These are phyloP conservation scores for Botrytis aclada DNA, from an alignment of 2,329 filamentous ascomycete species.

Conservation along the genomic window DNA sequence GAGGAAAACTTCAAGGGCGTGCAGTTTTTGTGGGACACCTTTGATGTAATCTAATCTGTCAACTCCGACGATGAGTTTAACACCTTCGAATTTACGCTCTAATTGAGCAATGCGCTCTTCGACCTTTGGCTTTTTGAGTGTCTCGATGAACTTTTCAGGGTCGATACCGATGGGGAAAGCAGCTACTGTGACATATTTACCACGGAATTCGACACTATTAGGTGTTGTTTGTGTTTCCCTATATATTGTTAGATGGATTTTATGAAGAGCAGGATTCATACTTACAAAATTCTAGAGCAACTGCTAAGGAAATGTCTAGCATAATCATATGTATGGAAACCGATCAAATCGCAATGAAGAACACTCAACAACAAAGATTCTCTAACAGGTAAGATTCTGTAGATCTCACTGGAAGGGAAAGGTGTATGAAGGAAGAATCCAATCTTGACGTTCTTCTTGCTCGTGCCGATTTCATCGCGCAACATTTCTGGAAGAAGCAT, in stretches of 20 bases:
- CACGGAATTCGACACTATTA: constrained; percentile 88
- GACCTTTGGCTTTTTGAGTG: constrained; percentile 78
- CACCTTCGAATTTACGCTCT: constrained; percentile 87
- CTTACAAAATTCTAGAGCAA: constrained; percentile 86
- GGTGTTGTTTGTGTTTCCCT: constrained; percentile 74
- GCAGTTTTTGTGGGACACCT: constrained; percentile 94
- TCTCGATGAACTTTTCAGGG: constrained; percentile 91
- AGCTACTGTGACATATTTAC: constrained; percentile 84
- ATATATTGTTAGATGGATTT: constrained; percentile 5
- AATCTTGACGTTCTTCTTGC: constrained; percentile 90
- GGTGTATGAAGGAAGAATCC: constrained; percentile 98
- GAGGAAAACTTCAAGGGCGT: constrained; percentile 93
- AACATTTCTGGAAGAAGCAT: constrained; percentile 97
- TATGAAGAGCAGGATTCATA: constrained; percentile 16
- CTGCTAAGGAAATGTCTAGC: constrained; percentile 96
- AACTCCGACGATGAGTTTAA: constrained; percentile 95
- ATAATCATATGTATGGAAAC: constrained; percentile 99
- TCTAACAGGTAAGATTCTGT: constrained; percentile 88
- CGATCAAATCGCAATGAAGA: constrained; percentile 89
- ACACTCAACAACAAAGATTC: constrained; percentile 85
- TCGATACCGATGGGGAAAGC: constrained; percentile 98
- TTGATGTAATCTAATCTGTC: constrained; percentile 99
- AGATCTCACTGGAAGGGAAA: constrained; percentile 95
- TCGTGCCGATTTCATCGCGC: constrained; percentile 77
- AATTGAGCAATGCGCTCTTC: constrained; percentile 82